Conservation (phyloP, 148 eudicot genomes). For the Camellia lanceoleosa region DNA sequence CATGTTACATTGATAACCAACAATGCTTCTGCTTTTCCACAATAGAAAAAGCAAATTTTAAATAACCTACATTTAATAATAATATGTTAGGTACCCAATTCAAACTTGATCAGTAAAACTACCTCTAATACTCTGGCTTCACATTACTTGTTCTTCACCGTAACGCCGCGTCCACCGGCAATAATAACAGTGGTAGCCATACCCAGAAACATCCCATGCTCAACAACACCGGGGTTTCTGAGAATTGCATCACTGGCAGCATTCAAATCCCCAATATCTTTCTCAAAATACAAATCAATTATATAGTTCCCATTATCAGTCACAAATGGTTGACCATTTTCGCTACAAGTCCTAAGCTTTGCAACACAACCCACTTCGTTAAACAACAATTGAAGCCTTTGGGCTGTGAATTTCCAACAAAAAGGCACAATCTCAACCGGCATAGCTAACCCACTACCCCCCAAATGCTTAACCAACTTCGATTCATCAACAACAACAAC, state of each 20-base stretch:
- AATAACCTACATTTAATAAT: conserved; percentile 8
- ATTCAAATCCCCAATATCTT: conserved; percentile 71
- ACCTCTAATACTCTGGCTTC: conserved; percentile 6
- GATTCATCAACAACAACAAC: conserved; percentile 78
- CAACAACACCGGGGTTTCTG: conserved; percentile 74
- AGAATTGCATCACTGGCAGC: conserved; percentile 67
- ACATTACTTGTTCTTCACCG: conserved; percentile 44
- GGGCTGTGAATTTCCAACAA: conserved; percentile 69
- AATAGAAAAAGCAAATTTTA: neutral
- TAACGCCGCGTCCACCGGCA: conserved; percentile 69
- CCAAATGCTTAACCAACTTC: conserved; percentile 64
- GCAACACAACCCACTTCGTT: conserved; percentile 60
- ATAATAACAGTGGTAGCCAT: conserved; percentile 81
- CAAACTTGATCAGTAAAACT: neutral
- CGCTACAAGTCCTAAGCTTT: conserved; percentile 46
- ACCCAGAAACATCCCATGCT: conserved; percentile 86
- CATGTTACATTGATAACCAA: conserved; percentile 12
- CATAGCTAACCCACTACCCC: conserved; percentile 83
- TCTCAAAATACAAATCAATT: conserved; percentile 72
- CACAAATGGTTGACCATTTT: conserved; percentile 47
- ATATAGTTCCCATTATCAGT: conserved; percentile 83
- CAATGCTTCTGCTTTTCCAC: conserved; percentile 7
- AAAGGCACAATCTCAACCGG: conserved; percentile 86
- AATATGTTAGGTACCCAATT: neutral
- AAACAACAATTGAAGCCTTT: conserved; percentile 52